These are phyloP conservation scores for Chalciporus pseudorubinellus DNA, from an alignment of 768 basidiomycete species.

Conservation along the genomic window DNA sequence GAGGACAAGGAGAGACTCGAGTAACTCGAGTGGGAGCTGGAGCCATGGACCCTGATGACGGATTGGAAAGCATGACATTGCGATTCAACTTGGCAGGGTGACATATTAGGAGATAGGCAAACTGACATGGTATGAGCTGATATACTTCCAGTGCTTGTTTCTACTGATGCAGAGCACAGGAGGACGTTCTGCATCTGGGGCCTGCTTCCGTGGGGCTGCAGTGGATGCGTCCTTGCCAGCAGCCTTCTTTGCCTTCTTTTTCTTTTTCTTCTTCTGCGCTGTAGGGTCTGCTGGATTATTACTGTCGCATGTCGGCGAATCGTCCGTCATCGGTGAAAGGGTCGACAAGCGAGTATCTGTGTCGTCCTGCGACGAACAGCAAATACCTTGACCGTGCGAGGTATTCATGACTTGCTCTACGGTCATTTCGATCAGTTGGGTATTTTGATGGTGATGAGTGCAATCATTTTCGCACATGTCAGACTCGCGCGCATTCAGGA, in stretches of 20 bases:
- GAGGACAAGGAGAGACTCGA: slow-evolving; percentile 76
- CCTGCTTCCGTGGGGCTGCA: slow-evolving; percentile 30
- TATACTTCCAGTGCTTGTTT: slow-evolving; percentile 94
- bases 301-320: slow-evolving; percentile 20
- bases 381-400: neutral
- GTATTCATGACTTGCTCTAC: neutral
- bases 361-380: neutral
- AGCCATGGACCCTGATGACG: slow-evolving; percentile 80
- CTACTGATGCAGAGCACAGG: slow-evolving; percentile 82
- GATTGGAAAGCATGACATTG: neutral
- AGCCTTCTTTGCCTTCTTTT: slow-evolving; percentile 58
- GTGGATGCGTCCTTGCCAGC: slow-evolving; percentile 39
- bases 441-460: neutral
- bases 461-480: neutral
- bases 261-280: slow-evolving; percentile 67
- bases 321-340: slow-evolving; percentile 20
- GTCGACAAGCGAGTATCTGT: slow-evolving; percentile 2
- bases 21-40: slow-evolving; percentile 80
- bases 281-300: slow-evolving; percentile 21
- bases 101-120: slow-evolving; percentile 4
- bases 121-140: slow-evolving; percentile 87
- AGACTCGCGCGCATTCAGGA: slow-evolving; percentile 1
- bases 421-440: neutral
- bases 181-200: slow-evolving; percentile 46
- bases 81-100: neutral